Evolutionary conservation across 257 asterid species (phyloP).

Genomic region (Ballota nigra): DNA sequence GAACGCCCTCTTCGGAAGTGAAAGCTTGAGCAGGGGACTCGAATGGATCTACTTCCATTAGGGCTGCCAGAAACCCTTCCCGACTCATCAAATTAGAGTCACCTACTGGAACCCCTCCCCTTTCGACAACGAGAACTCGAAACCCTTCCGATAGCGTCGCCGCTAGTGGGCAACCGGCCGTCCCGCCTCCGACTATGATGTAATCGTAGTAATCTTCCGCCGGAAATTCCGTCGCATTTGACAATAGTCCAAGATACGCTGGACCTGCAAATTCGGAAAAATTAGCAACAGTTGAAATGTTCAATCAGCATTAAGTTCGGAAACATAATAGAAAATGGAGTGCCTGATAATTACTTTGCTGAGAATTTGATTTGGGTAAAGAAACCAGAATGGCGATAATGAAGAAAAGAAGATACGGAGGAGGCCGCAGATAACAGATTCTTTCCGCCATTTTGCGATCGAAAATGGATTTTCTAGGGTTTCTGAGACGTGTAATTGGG

Average conservation of each 20-base stretch:
- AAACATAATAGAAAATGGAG: no score
- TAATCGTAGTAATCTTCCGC: slow-evolving; percentile 36
- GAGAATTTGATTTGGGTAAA: slow-evolving; percentile 41
- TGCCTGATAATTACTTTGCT: slow-evolving; percentile 62
- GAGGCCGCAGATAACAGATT: not conserved
- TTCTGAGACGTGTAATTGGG: not conserved
- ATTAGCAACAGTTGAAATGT: not conserved
- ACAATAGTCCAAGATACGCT: slow-evolving; percentile 42
- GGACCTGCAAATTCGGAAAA: slow-evolving; percentile 44
- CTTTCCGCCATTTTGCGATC: slow-evolving; percentile 18
- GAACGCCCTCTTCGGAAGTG: slow-evolving; percentile 81
- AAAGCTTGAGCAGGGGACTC: slow-evolving; percentile 83
- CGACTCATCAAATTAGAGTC: slow-evolving; percentile 63
- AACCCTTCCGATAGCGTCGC: slow-evolving; percentile 64
- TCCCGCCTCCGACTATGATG: slow-evolving; percentile 83
- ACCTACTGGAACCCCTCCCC: slow-evolving; percentile 70
- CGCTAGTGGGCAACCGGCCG: slow-evolving; percentile 92
- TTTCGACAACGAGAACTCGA: slow-evolving; percentile 78
- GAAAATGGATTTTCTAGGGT: slow-evolving; percentile 19
- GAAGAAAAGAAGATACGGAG: slow-evolving; percentile 28
- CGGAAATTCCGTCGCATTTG: slow-evolving; percentile 70
- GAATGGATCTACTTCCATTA: slow-evolving; percentile 48
- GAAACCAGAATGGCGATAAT: slow-evolving; percentile 29
- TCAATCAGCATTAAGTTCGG: no score
- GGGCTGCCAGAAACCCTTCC: slow-evolving; percentile 63